Conservation (phyloP, 1,139 yeast species). For the Scheffersomyces illinoinensis region DNA sequence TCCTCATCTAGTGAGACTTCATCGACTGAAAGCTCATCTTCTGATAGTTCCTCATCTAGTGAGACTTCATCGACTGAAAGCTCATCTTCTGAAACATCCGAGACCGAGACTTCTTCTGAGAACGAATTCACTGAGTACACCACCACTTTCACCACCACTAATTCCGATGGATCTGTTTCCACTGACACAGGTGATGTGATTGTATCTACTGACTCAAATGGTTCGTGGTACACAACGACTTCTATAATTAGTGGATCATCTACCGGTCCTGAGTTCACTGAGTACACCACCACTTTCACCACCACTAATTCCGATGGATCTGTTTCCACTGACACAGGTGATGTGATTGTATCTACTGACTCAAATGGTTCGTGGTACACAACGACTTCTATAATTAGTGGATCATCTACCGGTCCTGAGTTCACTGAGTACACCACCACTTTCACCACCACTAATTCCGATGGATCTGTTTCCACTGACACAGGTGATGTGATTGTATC, state of each 20-base stretch:
- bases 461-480: constrained; percentile 10
- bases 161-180: constrained; percentile 3
- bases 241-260: constrained; percentile 9
- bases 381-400: constrained; percentile 3
- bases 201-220: constrained; percentile 12
- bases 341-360: constrained; percentile 12
- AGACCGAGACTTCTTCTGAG: too few relatives aligned
- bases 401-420: constrained; percentile 8
- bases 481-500: constrained; percentile 12
- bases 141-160: too few relatives aligned
- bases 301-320: constrained; percentile 13
- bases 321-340: constrained; percentile 10
- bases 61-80: too few relatives aligned
- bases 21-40: too few relatives aligned
- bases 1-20: too few relatives aligned
- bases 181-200: constrained; percentile 14
- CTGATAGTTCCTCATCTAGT: too few relatives aligned
- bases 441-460: constrained; percentile 12
- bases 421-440: constrained; percentile 10
- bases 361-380: constrained; percentile 3
- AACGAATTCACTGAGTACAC: too few relatives aligned
- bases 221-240: constrained; percentile 12
- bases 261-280: not conserved
- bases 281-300: constrained; percentile 9
- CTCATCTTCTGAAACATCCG: too few relatives aligned